These are phyloP conservation scores for Darksidea phi DNA, from an alignment of 495 filamentous ascomycete genomes.

Conservation along the genomic window DNA sequence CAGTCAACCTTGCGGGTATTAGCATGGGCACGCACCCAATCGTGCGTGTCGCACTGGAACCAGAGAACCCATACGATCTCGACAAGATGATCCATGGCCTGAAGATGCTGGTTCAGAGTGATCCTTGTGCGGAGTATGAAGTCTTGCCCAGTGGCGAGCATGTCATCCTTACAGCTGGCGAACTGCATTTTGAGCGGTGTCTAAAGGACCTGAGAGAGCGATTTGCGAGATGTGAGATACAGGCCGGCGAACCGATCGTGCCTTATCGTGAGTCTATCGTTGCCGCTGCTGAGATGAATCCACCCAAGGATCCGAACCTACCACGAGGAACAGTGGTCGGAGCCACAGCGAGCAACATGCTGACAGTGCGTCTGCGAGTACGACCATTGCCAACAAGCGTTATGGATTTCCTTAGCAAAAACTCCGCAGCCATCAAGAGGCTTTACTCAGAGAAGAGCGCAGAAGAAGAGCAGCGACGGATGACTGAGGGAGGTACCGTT, in stretches of 20 bases:
- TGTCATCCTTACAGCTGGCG: slow-evolving; percentile 89
- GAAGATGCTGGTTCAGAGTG: slow-evolving; percentile 85
- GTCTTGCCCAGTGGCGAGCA: slow-evolving; percentile 92
- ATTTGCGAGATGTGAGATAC: slow-evolving; percentile 93
- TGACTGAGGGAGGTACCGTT: slow-evolving; percentile 8
- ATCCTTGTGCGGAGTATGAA: slow-evolving; percentile 94
- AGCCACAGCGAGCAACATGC: slow-evolving; percentile 78
- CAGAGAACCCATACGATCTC: slow-evolving; percentile 79
- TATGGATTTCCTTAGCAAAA: slow-evolving; percentile 81
- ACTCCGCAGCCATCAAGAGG: slow-evolving; percentile 72
- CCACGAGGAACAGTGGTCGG: slow-evolving; percentile 79
- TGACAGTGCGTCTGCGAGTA: slow-evolving; percentile 75
- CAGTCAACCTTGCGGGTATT: slow-evolving; percentile 89
- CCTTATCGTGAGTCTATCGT: slow-evolving; percentile 94
- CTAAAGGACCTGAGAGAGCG: slow-evolving; percentile 90
- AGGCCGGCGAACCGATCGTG: slow-evolving; percentile 89
- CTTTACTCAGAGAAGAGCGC: slow-evolving; percentile 68
- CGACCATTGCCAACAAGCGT: slow-evolving; percentile 73
- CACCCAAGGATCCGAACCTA: slow-evolving; percentile 79
- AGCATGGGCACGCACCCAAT: slow-evolving; percentile 79
- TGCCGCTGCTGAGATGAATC: slow-evolving; percentile 81
- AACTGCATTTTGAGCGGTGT: slow-evolving; percentile 92
- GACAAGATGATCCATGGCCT: slow-evolving; percentile 91
- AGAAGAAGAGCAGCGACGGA: slow-evolving; percentile 45
- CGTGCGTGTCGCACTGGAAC: slow-evolving; percentile 91